phyloP scores from a whole-genome alignment of 2,329 filamentous ascomycete species.

The Xylariales sp. region DNA sequence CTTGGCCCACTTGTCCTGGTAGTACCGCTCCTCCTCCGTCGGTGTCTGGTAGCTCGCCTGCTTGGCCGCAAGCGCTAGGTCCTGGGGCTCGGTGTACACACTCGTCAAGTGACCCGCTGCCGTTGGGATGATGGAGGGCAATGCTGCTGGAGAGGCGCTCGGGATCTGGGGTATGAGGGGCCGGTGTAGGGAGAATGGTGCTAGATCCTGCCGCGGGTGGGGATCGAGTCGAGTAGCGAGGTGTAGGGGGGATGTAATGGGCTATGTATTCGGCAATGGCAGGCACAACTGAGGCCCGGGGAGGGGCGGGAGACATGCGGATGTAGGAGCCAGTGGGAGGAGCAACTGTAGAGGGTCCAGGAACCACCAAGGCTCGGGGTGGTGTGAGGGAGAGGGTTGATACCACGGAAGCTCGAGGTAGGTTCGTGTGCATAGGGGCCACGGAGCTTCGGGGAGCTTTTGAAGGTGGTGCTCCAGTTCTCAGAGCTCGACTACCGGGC shows the following conservation, averaged over 20 bases:
- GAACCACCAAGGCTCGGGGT: too few species aligned
- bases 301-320: too few species aligned
- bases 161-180: neutral
- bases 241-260: too few species aligned
- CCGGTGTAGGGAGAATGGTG: neutral
- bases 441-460: neutral
- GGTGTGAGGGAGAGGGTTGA: too few species aligned
- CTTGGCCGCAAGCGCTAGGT: conserved; percentile 10
- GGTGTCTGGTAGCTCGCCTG: conserved; percentile 12
- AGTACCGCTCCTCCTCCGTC: conserved; percentile 1
- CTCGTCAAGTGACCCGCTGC: conserved; percentile 5
- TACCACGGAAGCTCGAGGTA: too few species aligned
- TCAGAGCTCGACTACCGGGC: neutral
- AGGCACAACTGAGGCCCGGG: too few species aligned
- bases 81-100: conserved; percentile 9
- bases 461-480: neutral
- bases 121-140: conserved; percentile 6
- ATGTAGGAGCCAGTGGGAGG: too few species aligned
- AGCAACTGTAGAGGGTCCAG: too few species aligned
- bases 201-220: neutral
- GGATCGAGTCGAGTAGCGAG: too few species aligned
- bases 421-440: neutral
- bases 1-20: conserved; percentile 14
- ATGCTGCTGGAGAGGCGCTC: neutral
- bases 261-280: too few species aligned